Evolutionary conservation across 805 yeast genomes (phyloP).

Genomic region (Saccharomycopsis schoenii): DNA sequence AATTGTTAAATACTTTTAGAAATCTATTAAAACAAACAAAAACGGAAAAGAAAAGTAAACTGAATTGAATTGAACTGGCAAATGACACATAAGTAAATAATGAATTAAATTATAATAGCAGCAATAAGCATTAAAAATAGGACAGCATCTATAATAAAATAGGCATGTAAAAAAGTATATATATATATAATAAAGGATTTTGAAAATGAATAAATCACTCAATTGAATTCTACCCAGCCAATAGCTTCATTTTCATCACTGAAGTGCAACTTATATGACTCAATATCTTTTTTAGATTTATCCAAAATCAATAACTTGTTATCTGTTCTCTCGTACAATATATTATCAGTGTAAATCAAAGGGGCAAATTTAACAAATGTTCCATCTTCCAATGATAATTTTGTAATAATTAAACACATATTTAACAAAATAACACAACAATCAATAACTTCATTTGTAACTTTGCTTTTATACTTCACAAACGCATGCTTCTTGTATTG

Average conservation of each 20-base stretch:
- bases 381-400: not conserved
- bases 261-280: slow-evolving; percentile 12
- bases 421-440: slow-evolving; percentile 15
- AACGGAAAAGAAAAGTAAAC: not conserved
- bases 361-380: slow-evolving; percentile 16
- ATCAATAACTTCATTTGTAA: slow-evolving; percentile 11
- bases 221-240: slow-evolving; percentile 9
- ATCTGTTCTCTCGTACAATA: slow-evolving; percentile 10
- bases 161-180: not conserved
- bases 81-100: not conserved
- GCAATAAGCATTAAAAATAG: not conserved
- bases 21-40: not conserved
- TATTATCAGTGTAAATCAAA: slow-evolving; percentile 8
- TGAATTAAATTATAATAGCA: not conserved
- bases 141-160: not conserved
- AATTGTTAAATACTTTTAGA: too few relatives aligned
- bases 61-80: not conserved
- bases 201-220: not conserved
- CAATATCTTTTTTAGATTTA: slow-evolving; percentile 9
- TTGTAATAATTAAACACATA: slow-evolving; percentile 15
- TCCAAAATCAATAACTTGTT: slow-evolving; percentile 10
- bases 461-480: slow-evolving; percentile 14
- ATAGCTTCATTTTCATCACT: slow-evolving; percentile 11
- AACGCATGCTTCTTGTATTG: slow-evolving; percentile 14
- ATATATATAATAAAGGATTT: not conserved